phyloP scores from a whole-genome alignment of 73 alveolate genomes.

The Symbiodinium natans region DNA sequence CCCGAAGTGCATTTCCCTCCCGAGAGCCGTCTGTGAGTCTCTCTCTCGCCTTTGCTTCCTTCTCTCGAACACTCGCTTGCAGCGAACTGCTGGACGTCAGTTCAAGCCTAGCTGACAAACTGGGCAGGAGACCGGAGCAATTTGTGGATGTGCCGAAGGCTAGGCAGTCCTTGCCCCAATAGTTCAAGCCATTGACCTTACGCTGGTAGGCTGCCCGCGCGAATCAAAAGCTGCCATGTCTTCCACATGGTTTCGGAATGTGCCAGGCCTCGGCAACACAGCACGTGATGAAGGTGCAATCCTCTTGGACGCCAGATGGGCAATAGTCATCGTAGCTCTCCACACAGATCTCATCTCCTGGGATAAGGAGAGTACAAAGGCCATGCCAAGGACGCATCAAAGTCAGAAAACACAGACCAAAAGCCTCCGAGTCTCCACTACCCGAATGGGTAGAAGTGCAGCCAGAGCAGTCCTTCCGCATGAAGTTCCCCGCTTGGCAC shows the following conservation, averaged over 20 bases:
- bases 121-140: conserved; percentile 14
- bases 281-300: conserved; percentile 85
- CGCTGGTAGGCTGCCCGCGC: not conserved
- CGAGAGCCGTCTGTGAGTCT: no score
- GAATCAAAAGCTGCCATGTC: not conserved
- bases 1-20: no score
- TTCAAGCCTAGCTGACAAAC: no score
- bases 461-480: conserved; percentile 56
- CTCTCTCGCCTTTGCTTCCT: no score
- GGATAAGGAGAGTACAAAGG: not conserved
- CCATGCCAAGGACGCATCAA: no score
- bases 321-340: conserved; percentile 68
- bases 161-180: conserved; percentile 84
- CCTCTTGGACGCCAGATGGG: conserved; percentile 73
- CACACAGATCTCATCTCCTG: conserved; percentile 25
- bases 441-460: conserved; percentile 31
- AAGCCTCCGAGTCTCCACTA: no score
- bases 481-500: conserved; percentile 29
- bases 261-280: conserved; percentile 72
- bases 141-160: conserved; percentile 87
- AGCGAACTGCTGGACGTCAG: no score
- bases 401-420: not conserved
- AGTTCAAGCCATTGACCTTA: conserved; percentile 67
- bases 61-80: no score
- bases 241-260: not conserved